Evolutionary conservation across 164 flowering plant species (phyloP), one percentile per base, ranked within the genome.

Genomic region (Nymphaea colorata): DNA sequence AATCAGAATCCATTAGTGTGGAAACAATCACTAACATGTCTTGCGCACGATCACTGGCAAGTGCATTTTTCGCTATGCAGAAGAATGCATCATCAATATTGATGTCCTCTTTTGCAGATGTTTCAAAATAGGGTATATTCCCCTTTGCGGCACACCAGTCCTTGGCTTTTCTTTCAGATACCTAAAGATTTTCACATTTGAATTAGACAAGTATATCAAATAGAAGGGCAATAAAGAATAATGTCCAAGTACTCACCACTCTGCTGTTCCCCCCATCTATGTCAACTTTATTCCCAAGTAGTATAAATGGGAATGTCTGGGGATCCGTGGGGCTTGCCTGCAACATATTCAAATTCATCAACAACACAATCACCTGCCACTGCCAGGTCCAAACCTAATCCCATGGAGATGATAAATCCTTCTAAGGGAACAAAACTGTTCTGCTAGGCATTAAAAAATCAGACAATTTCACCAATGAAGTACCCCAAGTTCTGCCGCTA

Each of bases 241-340:
- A 67, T 17, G 51, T 44, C 12, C 63, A 64, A 73, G 61, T 62
- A 44, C 61, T 80, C 79, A 92, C 98, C 95, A 87, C 98, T 81
- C 98, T 75, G 76, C 98, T 93, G 76, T 87, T 93, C 66, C 98
- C 98, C 76, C 96, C 98, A 82, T 92, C 93, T 62, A 88, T 84
- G 69, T 92, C 96, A 66, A 90, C 84, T 82, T 92, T 92, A 84
- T 92, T 92, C 65, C 98, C 98, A 44, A 87, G 87, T 75, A 92
- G 75, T 76, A 93, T 83, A 74, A 93, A 90, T 14, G 98, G 98
- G 78, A 93, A 91, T 42, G 75, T 78, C 74, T 76, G 83, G 53
- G 86, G 87, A 71, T 88, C 91, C 12, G 90, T 64, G 41, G 96
- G 96, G 66, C 82, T 89, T 69, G 97, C 98, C 98, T 93, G 84